These are phyloP conservation scores for Dichotomopilus funicola DNA, from an alignment of 2,329 filamentous ascomycete genomes.

Conservation along the genomic window DNA sequence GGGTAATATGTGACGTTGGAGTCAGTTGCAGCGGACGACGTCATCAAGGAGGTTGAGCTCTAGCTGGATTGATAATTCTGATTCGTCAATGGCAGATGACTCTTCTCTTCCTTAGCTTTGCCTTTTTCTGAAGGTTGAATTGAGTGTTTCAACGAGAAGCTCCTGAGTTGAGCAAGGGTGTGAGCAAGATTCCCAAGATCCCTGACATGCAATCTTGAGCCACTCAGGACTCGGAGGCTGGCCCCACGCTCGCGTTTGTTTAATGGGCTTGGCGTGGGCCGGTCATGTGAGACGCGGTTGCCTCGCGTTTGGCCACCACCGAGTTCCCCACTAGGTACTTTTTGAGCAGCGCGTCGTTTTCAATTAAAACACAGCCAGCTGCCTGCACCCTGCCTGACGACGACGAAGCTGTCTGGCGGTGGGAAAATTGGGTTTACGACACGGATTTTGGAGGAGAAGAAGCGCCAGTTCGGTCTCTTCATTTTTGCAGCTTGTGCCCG, in stretches of 20 bases:
- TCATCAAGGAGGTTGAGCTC: background rate
- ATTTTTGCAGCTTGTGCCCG: too few species aligned
- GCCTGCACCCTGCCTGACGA: background rate
- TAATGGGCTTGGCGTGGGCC: conserved; percentile 5
- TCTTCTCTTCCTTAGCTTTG: background rate
- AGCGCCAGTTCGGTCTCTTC: too few species aligned
- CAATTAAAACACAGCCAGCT: too few species aligned
- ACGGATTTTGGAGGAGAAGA: too few species aligned
- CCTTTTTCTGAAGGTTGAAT: background rate
- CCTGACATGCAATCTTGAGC: background rate
- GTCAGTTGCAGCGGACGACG: background rate
- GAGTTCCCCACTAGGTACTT: conserved; percentile 8
- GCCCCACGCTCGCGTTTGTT: conserved; percentile 7
- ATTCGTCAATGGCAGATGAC: conserved; percentile 3
- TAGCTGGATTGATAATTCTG: background rate
- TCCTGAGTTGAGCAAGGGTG: too few species aligned
- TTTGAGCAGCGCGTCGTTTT: conserved; percentile 13
- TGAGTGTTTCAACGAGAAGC: background rate
- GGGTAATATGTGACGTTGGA: background rate
- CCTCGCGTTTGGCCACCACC: conserved; percentile 13
- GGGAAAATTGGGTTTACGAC: too few species aligned
- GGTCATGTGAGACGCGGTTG: conserved; percentile 20
- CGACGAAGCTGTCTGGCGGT: too few species aligned
- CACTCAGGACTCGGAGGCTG: background rate
- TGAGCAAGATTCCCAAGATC: background rate